Conservation (phyloP, 495 filamentous ascomycete species). For the Elaphomyces granulatus region DNA sequence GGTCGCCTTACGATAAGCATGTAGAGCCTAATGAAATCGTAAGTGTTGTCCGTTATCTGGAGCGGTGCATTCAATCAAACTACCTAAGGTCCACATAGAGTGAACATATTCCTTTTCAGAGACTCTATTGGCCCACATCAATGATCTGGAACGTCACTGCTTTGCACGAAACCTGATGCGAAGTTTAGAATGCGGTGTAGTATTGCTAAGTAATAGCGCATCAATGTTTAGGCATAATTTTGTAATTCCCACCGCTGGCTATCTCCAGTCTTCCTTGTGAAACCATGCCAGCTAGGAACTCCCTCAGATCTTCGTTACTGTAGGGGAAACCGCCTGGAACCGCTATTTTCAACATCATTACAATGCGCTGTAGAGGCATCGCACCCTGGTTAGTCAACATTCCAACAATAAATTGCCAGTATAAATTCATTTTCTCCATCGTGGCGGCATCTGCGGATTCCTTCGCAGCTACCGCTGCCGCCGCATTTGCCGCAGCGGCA, state of each 20-base stretch:
- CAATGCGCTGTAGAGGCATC: constrained; percentile 67
- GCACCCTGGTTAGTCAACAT: constrained; percentile 87
- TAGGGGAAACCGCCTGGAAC: constrained; percentile 80
- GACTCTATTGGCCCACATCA: too few relatives aligned
- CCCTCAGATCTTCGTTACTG: constrained; percentile 56
- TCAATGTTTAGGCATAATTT: constrained; percentile 19
- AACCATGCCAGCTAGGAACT: constrained; percentile 65
- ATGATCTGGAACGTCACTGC: too few relatives aligned
- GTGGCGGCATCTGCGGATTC: constrained; percentile 35
- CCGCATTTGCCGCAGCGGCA: constrained; percentile 36
- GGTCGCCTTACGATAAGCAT: too few relatives aligned
- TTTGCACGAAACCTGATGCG: too few relatives aligned
- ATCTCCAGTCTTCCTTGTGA: constrained; percentile 55
- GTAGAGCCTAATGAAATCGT: too few relatives aligned
- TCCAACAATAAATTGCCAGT: constrained; percentile 79
- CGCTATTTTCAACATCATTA: constrained; percentile 87
- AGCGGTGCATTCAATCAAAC: too few relatives aligned
- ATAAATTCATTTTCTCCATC: constrained; percentile 66
- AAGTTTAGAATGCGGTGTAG: too few relatives aligned
- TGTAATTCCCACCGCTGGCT: constrained; percentile 55
- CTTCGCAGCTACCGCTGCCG: constrained; percentile 33
- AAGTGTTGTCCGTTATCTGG: too few relatives aligned
- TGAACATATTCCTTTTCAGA: too few relatives aligned
- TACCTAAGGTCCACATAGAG: too few relatives aligned
- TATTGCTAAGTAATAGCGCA: too few relatives aligned